Evolutionary conservation across 805 yeast genomes (phyloP), one percentile per base, ranked within the genome.

Genomic region (Lachancea sp.): DNA sequence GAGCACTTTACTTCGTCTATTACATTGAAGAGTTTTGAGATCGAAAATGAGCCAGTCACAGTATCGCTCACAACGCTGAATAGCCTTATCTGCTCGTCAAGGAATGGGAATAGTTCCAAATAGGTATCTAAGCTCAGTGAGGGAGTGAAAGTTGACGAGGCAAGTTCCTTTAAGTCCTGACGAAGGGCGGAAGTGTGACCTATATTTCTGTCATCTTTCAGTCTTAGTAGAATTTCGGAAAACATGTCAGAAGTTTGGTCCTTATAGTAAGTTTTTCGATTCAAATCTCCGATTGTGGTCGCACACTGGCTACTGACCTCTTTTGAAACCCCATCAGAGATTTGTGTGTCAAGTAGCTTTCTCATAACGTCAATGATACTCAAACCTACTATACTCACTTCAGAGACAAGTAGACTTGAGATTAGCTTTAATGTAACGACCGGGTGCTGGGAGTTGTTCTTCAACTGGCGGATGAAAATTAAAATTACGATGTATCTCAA

Each of bases 181-280:
- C 45, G 41, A 5, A 61, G 34, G 3, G 52, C 45, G 12, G 35
- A 31, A 8, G 21, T 37, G 33, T 70, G 40, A 64, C 62, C 42
- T 23, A 36, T 36, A n/a, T 45, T 47, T 15, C 42, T 40, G n/a
- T 42, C 68, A 5, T 58, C 58, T 34, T 60, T 61, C 24, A 67
- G 43, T 38, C 56, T 74, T 15, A 71, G 50, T 30, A 80, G 62
- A 12, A 88, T 66, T 43, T 83, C 95, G 21, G 77, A 74, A 15
- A 88, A 67, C 67, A 90, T 80, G 57, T 89, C 97, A 12, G 80
- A 72, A 4, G 83, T 76, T 60, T 92, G 98, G 49, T 87, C 94
- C 45, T 80, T 80, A 58, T 90, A 90, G 53, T 88, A 88, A 9
- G 80, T 74, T 57, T 88, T 95, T 2, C 77, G 72, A 1, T 88